These are phyloP conservation scores for Eudorina sp. DNA, from an alignment of 139 green algal species.

Conservation along the genomic window DNA sequence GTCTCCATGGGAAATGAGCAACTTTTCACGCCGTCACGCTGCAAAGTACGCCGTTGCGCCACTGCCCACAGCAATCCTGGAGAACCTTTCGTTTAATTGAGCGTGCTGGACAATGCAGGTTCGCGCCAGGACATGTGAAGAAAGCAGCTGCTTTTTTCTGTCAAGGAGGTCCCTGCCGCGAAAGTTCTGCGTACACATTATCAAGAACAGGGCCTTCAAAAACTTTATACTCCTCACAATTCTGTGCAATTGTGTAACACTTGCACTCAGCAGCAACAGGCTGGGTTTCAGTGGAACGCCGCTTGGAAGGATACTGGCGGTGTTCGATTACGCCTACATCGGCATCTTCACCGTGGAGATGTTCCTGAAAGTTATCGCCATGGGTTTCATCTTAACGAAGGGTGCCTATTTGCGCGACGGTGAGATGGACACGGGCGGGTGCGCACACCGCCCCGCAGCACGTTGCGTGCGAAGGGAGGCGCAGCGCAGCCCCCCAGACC, in stretches of 20 bases:
- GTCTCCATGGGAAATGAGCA: background rate
- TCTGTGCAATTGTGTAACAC: slow-evolving; percentile 37
- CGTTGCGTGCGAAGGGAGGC: background rate
- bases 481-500: too few species aligned
- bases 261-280: slow-evolving; percentile 9
- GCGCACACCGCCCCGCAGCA: background rate
- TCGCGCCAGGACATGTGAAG: background rate
- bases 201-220: background rate
- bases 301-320: background rate
- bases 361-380: slow-evolving; percentile 44
- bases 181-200: background rate
- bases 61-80: too few species aligned
- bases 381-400: slow-evolving; percentile 47
- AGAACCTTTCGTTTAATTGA: background rate
- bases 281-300: background rate
- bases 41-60: background rate
- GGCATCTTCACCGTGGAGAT: slow-evolving; percentile 28
- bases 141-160: background rate
- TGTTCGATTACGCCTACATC: background rate
- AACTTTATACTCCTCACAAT: slow-evolving; percentile 20
- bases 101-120: background rate
- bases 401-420: slow-evolving; percentile 69
- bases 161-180: background rate
- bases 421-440: slow-evolving; percentile 6
- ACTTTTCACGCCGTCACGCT: background rate